These are phyloP conservation scores for Hericium coralloides DNA, from an alignment of 768 basidiomycete species.

Conservation along the genomic window DNA sequence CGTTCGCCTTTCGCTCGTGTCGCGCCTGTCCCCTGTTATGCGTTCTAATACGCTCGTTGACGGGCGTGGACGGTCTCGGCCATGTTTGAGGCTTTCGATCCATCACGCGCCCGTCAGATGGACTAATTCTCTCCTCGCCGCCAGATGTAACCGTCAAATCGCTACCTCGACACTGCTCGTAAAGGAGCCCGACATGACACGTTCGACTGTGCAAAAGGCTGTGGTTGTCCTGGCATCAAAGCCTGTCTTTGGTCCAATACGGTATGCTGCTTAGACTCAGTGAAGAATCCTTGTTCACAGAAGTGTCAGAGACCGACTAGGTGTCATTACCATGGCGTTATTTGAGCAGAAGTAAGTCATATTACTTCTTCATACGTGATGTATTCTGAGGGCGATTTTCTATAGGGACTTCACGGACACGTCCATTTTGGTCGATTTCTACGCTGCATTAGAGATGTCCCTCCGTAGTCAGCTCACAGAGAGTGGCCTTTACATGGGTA, in stretches of 20 bases:
- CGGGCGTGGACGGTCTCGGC: neutral
- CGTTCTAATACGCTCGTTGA: neutral
- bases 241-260: conserved; percentile 89
- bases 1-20: neutral
- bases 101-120: neutral
- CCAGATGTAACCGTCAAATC: conserved; percentile 93
- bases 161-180: conserved; percentile 68
- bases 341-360: conserved; percentile 67
- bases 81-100: too few species aligned
- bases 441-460: conserved; percentile 63
- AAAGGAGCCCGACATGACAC: conserved; percentile 79
- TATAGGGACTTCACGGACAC: conserved; percentile 79
- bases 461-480: conserved; percentile 80
- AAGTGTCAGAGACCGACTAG: conserved; percentile 68
- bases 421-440: conserved; percentile 84
- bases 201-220: conserved; percentile 95
- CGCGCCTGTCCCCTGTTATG: neutral
- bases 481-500: conserved; percentile 92
- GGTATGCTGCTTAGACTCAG: conserved; percentile 31
- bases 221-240: conserved; percentile 89
- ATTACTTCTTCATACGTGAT: too few species aligned
- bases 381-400: neutral
- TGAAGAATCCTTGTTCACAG: neutral
- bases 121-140: neutral
- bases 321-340: conserved; percentile 86